Conservation (phyloP, 148 eudicot species). For the Linanthus parryae region DNA sequence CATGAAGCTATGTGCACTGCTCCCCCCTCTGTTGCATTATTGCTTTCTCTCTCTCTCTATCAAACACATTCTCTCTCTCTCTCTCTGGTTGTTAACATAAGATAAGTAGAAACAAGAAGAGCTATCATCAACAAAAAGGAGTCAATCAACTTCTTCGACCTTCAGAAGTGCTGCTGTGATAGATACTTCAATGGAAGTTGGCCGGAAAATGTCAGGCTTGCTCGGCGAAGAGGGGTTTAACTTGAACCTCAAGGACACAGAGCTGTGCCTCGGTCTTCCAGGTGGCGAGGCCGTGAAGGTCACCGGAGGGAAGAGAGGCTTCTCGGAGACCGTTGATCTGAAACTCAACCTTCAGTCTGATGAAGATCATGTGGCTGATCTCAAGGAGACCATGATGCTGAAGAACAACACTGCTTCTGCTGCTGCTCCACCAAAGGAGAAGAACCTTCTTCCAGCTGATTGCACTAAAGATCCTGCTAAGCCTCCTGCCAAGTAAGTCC, state of each 20-base stretch:
- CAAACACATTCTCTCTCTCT: conserved; percentile 12
- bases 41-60: conserved; percentile 14
- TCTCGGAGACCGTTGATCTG: conserved; percentile 60
- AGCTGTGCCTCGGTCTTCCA: conserved; percentile 8
- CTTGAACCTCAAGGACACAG: conserved; percentile 20
- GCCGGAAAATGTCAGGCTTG: conserved; percentile 15
- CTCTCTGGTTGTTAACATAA: not conserved
- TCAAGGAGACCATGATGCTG: conserved; percentile 16
- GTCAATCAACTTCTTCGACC: not conserved
- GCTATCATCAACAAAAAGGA: not conserved
- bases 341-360: conserved; percentile 40
- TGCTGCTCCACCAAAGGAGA: conserved; percentile 10
- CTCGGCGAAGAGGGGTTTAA: conserved; percentile 10
- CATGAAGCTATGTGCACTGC: conserved; percentile 20
- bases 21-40: conserved; percentile 19
- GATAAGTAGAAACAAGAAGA: not conserved
- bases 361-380: conserved; percentile 23
- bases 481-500: conserved; percentile 49
- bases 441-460: not conserved
- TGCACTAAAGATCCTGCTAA: conserved; percentile 29
- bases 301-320: conserved; percentile 53
- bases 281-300: conserved; percentile 15
- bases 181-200: conserved; percentile 11
- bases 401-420: not conserved
- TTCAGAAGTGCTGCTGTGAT: too few relatives aligned